Evolutionary conservation across 2,329 filamentous ascomycete species (phyloP).

Genomic region (Simplicillium aogashimaense): DNA sequence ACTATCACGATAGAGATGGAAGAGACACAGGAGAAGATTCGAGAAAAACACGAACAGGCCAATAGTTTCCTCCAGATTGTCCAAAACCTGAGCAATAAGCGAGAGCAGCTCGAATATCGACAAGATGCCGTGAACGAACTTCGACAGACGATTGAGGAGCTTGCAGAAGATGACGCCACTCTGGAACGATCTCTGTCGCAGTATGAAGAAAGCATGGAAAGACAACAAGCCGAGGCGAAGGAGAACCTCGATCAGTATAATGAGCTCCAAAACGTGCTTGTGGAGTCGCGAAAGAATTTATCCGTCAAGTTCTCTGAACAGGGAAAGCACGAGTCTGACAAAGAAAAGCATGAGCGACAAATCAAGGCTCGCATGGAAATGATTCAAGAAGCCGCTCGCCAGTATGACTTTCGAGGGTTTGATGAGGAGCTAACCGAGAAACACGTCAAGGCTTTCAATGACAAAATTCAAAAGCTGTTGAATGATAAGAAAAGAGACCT

Average conservation of each 20-base stretch:
- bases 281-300: constrained; percentile 32
- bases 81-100: constrained; percentile 65
- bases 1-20: constrained; percentile 51
- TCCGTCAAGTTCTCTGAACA: constrained; percentile 50
- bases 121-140: constrained; percentile 63
- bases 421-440: constrained; percentile 68
- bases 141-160: constrained; percentile 61
- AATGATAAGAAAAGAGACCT: constrained; percentile 71
- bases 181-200: constrained; percentile 63
- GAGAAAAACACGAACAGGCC: constrained; percentile 61
- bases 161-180: constrained; percentile 68
- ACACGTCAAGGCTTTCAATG: constrained; percentile 67
- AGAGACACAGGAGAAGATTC: constrained; percentile 45
- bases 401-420: constrained; percentile 74
- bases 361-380: constrained; percentile 60
- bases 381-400: constrained; percentile 67
- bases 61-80: constrained; percentile 67
- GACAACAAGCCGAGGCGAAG: constrained; percentile 54
- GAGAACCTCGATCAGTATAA: constrained; percentile 54
- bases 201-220: constrained; percentile 65
- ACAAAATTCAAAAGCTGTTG: constrained; percentile 63
- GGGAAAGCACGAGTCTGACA: constrained; percentile 76
- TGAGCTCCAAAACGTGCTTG: constrained; percentile 46
- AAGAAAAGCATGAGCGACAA: constrained; percentile 77
- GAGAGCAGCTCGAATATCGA: constrained; percentile 61